These are phyloP conservation scores for Fusarium napiforme DNA, from an alignment of 2,329 filamentous ascomycete species.

Conservation along the genomic window DNA sequence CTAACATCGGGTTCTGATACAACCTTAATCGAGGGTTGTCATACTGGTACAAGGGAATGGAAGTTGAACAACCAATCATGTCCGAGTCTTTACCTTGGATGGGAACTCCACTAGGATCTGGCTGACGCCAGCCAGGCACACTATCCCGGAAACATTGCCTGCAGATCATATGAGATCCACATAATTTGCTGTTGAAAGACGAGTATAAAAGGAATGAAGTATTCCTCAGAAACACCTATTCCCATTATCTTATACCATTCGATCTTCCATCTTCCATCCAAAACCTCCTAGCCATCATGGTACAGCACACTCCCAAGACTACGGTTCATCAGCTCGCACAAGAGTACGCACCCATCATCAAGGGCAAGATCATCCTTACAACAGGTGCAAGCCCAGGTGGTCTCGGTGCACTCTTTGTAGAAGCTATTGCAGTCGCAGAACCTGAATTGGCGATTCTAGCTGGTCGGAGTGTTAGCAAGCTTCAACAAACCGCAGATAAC, in stretches of 20 bases:
- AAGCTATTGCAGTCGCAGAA: conserved; percentile 1
- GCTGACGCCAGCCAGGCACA: conserved; percentile 10
- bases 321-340: conserved; percentile 6
- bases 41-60: neutral
- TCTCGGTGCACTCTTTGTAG: neutral
- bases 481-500: conserved; percentile 5
- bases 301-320: neutral
- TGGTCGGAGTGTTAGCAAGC: conserved; percentile 2
- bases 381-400: conserved; percentile 13
- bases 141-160: neutral
- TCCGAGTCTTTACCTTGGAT: neutral
- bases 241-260: neutral
- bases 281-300: neutral
- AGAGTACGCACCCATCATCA: conserved; percentile 6
- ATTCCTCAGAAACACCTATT: neutral
- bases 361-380: conserved; percentile 11
- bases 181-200: too few relatives aligned
- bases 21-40: too few relatives aligned
- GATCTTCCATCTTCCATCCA: too few relatives aligned
- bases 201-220: neutral
- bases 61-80: neutral
- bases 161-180: neutral
- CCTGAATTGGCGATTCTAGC: neutral
- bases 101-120: neutral
- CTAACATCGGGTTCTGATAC: neutral